Evolutionary conservation across 2,329 filamentous ascomycete species (phyloP), one percentile per base, ranked within the genome.

Genomic region (Chrysoporthe puriensis): DNA sequence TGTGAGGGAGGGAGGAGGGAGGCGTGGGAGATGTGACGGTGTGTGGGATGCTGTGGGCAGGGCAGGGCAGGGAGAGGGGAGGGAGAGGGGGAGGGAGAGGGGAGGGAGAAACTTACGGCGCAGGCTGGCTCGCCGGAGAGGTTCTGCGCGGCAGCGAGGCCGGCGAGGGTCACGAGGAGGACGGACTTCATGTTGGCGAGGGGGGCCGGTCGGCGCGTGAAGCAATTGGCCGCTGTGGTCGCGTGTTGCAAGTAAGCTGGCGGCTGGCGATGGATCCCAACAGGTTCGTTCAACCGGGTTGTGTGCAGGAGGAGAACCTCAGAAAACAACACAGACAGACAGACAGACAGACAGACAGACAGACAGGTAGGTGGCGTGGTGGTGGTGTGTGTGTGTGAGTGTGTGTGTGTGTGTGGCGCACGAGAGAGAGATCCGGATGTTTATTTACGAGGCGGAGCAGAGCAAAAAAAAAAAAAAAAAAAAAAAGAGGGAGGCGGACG

Each of bases 111-210:
- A 75, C 78, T 70, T 73, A 80, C 79, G 62, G 79, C 78, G 68
- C 79, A 80, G 9, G 71, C 69, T 1, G 79, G 78, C 62, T 78
- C 74, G 60, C 76, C 77, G 6, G 74, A 70, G 67, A 80, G 74
- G 69, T 77, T 74, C 69, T 80, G 78, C 58, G 77, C 77, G 42
- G 74, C 43, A 65, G 72, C 73, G n/a, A 73, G 69, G 61, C 73
- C 73, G 66, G 72, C 74, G 21, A 73, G 67, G 60, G 76, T 48
- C 50, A 75, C 32, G 56, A 76, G 34, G 64, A 74, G 14, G 56
- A 72, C 44, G 62, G 70, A 50, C 73, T 76, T 77, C 77, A 78
- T 79, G 8, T 21, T 73, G 67, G 7, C 16, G 18, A 13, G 11
- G 32, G 8, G 11, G 6, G 3, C n/a, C 46, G 3, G 46, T 21